Percentiles rank a stretch among this genome's conserved stretches.
Conservation (phyloP, 768 basidiomycete species). For the Trametes gibbosa region DNA sequence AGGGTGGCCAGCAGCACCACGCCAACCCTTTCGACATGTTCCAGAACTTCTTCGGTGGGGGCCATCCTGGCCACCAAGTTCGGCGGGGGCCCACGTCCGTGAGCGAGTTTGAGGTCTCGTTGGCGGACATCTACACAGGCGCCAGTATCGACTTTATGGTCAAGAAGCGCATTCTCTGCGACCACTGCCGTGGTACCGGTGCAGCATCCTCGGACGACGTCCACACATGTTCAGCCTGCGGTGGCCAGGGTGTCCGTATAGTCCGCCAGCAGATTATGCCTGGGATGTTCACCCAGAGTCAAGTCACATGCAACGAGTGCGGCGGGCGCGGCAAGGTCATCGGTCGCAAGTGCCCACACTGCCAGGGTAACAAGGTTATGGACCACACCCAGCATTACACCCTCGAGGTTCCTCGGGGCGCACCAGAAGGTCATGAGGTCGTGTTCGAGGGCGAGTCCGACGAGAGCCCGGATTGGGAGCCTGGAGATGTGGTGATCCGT, state of each 20-base stretch:
- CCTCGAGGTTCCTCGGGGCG: conserved; percentile 81
- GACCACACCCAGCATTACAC: conserved; percentile 81
- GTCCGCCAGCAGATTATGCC: conserved; percentile 95
- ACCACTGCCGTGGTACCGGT: conserved; percentile 94
- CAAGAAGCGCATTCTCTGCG: conserved; percentile 89
- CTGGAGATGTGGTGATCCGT: conserved; percentile 89
- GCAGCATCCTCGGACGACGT: conserved; percentile 88
- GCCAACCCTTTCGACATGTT: conserved; percentile 95
- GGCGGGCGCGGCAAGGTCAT: conserved; percentile 81
- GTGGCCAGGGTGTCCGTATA: conserved; percentile 81
- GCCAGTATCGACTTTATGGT: conserved; percentile 90
- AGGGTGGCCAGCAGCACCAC: conserved; percentile 73
- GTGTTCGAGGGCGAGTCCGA: conserved; percentile 97
- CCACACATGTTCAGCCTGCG: conserved; percentile 80
- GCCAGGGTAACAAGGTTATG: conserved; percentile 76
- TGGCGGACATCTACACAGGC: conserved; percentile 90
- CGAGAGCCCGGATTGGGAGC: conserved; percentile 93
- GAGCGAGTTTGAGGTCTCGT: conserved; percentile 80
- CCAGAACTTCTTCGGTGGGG: conserved; percentile 85
- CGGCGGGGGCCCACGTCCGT: conserved; percentile 74
- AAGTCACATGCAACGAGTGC: conserved; percentile 81
- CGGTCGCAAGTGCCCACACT: conserved; percentile 76
- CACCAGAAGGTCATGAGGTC: conserved; percentile 91
- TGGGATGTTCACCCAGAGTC: conserved; percentile 91
- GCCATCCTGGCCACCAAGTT: conserved; percentile 66